These are phyloP conservation scores for Dillenia suffruticosa DNA, from an alignment of 164 flowering plant genomes.

Conservation along the genomic window DNA sequence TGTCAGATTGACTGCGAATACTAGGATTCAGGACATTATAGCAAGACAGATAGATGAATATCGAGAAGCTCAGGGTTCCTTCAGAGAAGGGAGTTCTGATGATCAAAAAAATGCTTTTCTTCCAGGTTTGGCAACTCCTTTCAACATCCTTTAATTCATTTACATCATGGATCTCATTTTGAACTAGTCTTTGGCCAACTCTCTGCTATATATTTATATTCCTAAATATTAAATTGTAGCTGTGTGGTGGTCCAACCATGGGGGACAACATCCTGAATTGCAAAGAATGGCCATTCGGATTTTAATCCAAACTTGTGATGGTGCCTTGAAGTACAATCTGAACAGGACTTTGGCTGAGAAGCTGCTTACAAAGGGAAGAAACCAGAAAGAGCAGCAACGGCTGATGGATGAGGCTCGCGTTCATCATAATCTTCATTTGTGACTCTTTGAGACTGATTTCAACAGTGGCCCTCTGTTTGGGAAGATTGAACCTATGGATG, in stretches of 20 bases:
- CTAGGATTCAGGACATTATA: conserved; percentile 24
- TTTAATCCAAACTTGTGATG: conserved; percentile 56
- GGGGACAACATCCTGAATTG: conserved; percentile 48
- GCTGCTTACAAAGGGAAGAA: conserved; percentile 34
- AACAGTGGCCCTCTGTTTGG: too few species aligned
- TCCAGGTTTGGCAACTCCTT: conserved; percentile 34
- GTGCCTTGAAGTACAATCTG: conserved; percentile 38
- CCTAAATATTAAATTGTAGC: conserved; percentile 28
- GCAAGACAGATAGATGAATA: conserved; percentile 42
- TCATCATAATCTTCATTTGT: conserved; percentile 35
- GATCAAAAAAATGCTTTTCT: conserved; percentile 21
- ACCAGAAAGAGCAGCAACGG: conserved; percentile 27
- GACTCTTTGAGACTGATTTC: too few species aligned
- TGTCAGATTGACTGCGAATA: conserved; percentile 33
- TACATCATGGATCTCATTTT: neutral
- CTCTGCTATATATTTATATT: too few species aligned
- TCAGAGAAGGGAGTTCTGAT: conserved; percentile 23
- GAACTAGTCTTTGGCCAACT: neutral
- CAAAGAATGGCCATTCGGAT: conserved; percentile 53
- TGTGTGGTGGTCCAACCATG: conserved; percentile 61
- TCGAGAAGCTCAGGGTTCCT: conserved; percentile 29
- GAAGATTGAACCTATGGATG: too few species aligned
- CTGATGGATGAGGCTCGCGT: conserved; percentile 27
- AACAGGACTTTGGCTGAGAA: conserved; percentile 44
- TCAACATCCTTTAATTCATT: neutral